Base-by-base conservation (phyloP, 257 asterid species). In the Solanum virginianum region DNA sequence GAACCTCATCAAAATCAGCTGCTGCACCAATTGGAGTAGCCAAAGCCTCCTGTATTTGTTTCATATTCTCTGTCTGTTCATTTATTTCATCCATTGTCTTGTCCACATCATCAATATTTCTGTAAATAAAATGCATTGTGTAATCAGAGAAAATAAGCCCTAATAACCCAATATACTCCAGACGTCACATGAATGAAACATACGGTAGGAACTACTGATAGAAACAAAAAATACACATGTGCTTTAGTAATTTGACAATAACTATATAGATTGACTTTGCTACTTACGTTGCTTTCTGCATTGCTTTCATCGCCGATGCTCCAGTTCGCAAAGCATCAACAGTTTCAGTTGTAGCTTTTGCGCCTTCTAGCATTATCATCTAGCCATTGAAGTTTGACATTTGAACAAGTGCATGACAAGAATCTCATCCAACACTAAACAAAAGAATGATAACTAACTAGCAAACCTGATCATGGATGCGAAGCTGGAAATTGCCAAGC, bases 311-410 rank as follows among this genome's bases (percentile, higher is more conserved):
- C 63, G 92, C 90, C 17, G 91, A 63, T 75, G 92, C 92, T n/a
- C 93, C 93, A 79, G 91, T 88, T 84, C 92, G 88, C 85, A 89
- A 82, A 66, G 93, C 92, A 81, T 89, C 92, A 71, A 91, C 93
- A 59, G 92, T 90, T 88, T 90, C 93, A 17, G 93, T 90, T 32
- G 93, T 90, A 83, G 93, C 93, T 86, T 90, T 90, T 81, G 93
- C 93, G 5, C 92, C 93, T 86, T 90, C 93, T 24, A 90, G 84
- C 90, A 89, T 81, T 65, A 91, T 91, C 93, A 91, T 91, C 93
- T 91, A 68, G 56, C 60, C 49, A 84, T 85, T 53, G 45, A 80
- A 57, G 70, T 22, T 63, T 11, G 13, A 63, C 49, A 45, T 26
- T 65, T 26, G 51, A 56, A 41, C 20, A 60, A 14, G 29, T 55